Evolutionary conservation across 2,329 filamentous ascomycete genomes (phyloP).

Genomic region (Chaetomium sp.): DNA sequence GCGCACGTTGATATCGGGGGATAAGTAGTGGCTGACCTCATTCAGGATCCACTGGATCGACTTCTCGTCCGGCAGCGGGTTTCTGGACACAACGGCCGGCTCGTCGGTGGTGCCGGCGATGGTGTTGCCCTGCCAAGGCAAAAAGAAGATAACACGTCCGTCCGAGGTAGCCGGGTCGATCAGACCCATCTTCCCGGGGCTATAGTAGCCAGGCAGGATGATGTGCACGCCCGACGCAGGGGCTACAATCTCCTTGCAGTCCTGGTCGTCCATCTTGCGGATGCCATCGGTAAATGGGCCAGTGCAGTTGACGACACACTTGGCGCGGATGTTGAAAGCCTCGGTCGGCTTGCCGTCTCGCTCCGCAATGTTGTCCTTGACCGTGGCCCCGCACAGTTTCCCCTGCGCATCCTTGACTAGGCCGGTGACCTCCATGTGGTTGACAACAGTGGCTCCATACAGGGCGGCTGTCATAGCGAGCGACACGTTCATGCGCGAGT

Average conservation of each 20-base stretch:
- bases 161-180: conserved; percentile 78
- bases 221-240: conserved; percentile 79
- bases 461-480: conserved; percentile 73
- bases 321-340: conserved; percentile 66
- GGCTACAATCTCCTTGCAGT: conserved; percentile 64
- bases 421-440: conserved; percentile 71
- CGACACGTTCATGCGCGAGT: conserved; percentile 81
- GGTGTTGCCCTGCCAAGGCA: conserved; percentile 82
- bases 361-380: conserved; percentile 56
- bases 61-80: conserved; percentile 67
- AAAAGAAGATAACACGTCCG: conserved; percentile 81
- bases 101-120: conserved; percentile 79
- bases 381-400: conserved; percentile 60
- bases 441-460: conserved; percentile 73
- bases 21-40: conserved; percentile 69
- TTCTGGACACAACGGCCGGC: conserved; percentile 58
- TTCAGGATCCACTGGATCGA: conserved; percentile 78
- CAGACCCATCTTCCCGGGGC: conserved; percentile 72
- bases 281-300: conserved; percentile 76
- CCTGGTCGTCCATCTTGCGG: conserved; percentile 71
- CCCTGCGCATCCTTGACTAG: conserved; percentile 66
- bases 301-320: conserved; percentile 78
- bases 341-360: conserved; percentile 47
- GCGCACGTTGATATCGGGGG: conserved; percentile 67
- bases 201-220: conserved; percentile 72